A percentile compares a stretch with the other conserved stretches of the same genome.
Conservation (phyloP, 768 basidiomycete genomes). For the Pleurotus citrinopileatus region DNA sequence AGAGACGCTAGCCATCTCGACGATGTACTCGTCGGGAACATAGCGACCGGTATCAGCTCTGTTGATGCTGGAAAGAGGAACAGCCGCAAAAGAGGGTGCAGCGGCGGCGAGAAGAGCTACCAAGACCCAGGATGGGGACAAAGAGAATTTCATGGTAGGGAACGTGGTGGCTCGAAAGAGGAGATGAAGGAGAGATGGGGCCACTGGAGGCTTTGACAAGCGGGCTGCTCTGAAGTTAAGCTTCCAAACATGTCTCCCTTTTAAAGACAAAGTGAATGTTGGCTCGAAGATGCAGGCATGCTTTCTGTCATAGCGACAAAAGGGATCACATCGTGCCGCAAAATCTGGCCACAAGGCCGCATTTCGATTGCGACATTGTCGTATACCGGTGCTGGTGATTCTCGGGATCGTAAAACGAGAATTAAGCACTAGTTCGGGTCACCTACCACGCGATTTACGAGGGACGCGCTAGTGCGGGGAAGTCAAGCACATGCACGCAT, state of each 20-base stretch:
- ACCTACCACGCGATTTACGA: slow-evolving; percentile 4
- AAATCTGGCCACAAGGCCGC: background rate
- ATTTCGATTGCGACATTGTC: background rate
- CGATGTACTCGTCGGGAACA: slow-evolving; percentile 52
- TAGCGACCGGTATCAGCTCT: slow-evolving; percentile 32
- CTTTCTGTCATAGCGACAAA: slow-evolving; percentile 10
- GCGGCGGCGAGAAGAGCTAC: slow-evolving; percentile 26
- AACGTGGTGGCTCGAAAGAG: slow-evolving; percentile 7
- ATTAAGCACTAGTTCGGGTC: slow-evolving; percentile 1
- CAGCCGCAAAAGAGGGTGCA: slow-evolving; percentile 22
- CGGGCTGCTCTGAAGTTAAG: slow-evolving; percentile 4
- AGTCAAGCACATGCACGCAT: slow-evolving; percentile 3
- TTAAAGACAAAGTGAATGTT: slow-evolving; percentile 10
- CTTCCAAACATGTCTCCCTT: background rate
- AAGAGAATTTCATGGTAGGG: slow-evolving; percentile 10
- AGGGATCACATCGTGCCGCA: background rate
- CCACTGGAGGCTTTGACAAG: slow-evolving; percentile 5
- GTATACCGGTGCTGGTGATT: slow-evolving; percentile 7
- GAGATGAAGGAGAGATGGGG: slow-evolving; percentile 3
- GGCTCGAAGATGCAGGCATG: slow-evolving; percentile 6
- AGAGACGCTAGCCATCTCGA: slow-evolving; percentile 48
- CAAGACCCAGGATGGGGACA: slow-evolving; percentile 13
- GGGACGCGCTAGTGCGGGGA: slow-evolving; percentile 3
- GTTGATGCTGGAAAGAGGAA: slow-evolving; percentile 36
- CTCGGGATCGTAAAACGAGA: background rate